Base-by-base conservation (phyloP, 257 asterid genomes). In the Gynochthodes officinalis region DNA sequence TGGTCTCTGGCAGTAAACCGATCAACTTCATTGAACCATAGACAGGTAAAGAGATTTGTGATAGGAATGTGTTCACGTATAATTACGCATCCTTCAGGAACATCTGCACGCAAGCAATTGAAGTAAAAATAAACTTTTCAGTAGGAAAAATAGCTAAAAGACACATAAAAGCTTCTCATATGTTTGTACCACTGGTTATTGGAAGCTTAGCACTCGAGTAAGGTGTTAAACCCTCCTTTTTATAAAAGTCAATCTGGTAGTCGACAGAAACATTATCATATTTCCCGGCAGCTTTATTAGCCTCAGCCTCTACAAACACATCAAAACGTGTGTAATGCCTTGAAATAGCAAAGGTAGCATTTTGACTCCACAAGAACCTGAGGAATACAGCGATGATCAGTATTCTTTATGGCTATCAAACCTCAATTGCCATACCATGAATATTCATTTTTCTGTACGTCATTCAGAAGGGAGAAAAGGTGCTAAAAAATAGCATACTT, bases 11-110 rank as follows among this genome's bases (percentile, higher is more conserved):
- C 79, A 66, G 99, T 95, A 81, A 95, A 95, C 40, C 98, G 86
- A 73, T 95, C 99, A 72, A 95, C 98, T 86, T 95, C 98, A 72
- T 89, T 95, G 85, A 95, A 95, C 99, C 99, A 92, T 25, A 95
- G 84, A 75, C 99, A 92, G 81, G 94, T 82, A 78, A 95, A 92
- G 62, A 95, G 96, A 84, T 95, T 90, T 52, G 99, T 87, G 72
- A 95, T 88, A 54, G 98, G 88, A 69, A 77, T 83, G 82, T 95
- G 99, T 67, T 92, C 99, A 77, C 95, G 88, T 71, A 95, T 82
- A 71, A 95, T 85, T 21, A 89, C 97, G 70, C 98, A 95, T 64
- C 97, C 99, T 86, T 95, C 97, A 8, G 99, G 99, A 75, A 95
- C 99, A 95, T 95, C 99, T 92, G 99, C 85, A 82, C 69, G 75